phyloP scores from a whole-genome alignment of 192 early-diverging fungal genomes.

The Backusella westeae region DNA sequence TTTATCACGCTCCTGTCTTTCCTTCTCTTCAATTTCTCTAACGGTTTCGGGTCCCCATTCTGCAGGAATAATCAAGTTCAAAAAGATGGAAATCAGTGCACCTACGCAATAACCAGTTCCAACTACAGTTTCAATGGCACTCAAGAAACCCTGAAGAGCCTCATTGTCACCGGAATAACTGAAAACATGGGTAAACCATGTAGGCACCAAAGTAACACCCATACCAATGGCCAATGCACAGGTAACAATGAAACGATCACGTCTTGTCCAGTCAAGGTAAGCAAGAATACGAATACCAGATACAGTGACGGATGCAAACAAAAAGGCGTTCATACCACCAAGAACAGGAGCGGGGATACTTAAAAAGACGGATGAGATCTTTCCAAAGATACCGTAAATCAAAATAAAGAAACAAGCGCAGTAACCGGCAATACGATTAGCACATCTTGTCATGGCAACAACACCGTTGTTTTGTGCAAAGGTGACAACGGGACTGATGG shows the following conservation, averaged over 20 bases:
- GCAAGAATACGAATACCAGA: constrained; percentile 56
- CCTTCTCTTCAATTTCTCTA: constrained; percentile 8
- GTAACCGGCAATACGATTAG: constrained; percentile 48
- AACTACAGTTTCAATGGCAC: constrained; percentile 41
- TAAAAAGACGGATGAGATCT: constrained; percentile 47
- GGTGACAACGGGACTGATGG: constrained; percentile 49
- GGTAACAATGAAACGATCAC: constrained; percentile 52
- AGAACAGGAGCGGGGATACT: constrained; percentile 46
- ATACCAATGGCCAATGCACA: constrained; percentile 43
- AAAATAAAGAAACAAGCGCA: constrained; percentile 48
- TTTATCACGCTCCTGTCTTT: constrained; percentile 11
- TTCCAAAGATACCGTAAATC: constrained; percentile 49
- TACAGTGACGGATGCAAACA: constrained; percentile 50
- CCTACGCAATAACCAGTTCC: constrained; percentile 45
- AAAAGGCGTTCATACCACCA: constrained; percentile 54
- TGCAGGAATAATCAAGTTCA: constrained; percentile 39
- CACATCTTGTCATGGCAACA: constrained; percentile 51
- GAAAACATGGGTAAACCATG: constrained; percentile 42
- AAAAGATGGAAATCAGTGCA: constrained; percentile 37
- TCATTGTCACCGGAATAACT: constrained; percentile 32
- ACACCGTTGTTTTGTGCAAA: constrained; percentile 59
- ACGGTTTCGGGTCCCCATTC: constrained; percentile 19
- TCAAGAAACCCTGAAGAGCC: constrained; percentile 36
- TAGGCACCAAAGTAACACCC: constrained; percentile 41
- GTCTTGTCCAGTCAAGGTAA: constrained; percentile 49